A percentile compares a stretch with the other conserved stretches of the same genome.
phyloP scores from a whole-genome alignment of 768 basidiomycete species.

The Phanerochaete carnosa region DNA sequence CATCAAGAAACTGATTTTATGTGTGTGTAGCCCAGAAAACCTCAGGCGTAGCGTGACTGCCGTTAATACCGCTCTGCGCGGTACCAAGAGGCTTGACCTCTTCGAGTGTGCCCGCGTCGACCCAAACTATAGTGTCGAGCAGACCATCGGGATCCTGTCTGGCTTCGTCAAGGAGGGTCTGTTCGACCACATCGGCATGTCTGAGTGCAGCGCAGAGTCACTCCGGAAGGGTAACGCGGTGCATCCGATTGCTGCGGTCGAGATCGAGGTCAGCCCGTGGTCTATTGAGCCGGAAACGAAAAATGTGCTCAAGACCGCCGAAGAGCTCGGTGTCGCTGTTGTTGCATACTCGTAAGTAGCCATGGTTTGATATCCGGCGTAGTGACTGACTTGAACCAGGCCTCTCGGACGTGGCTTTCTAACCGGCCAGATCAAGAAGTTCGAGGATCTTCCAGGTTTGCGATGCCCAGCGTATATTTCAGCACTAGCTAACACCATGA shows the following conservation, averaged over 20 bases:
- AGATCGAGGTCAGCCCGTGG: too few relatives aligned
- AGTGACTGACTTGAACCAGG: slow-evolving; percentile 24
- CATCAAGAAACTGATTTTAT: too few relatives aligned
- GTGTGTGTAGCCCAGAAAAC: too few relatives aligned
- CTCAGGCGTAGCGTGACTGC: too few relatives aligned
- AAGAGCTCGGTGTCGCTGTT: slow-evolving; percentile 54
- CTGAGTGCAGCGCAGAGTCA: slow-evolving; percentile 50
- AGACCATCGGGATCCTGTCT: slow-evolving; percentile 37
- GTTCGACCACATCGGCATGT: slow-evolving; percentile 57
- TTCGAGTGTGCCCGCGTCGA: slow-evolving; percentile 54
- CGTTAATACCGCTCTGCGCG: too few relatives aligned
- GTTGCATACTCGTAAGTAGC: slow-evolving; percentile 51
- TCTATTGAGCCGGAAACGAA: slow-evolving; percentile 51
- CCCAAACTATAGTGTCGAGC: slow-evolving; percentile 40
- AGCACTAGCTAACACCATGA: neutral
- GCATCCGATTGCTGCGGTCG: slow-evolving; percentile 51
- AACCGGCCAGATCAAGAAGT: slow-evolving; percentile 44
- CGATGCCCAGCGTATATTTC: neutral
- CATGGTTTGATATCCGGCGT: neutral
- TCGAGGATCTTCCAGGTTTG: slow-evolving; percentile 3
- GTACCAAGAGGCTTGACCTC: too few relatives aligned
- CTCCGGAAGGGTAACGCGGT: slow-evolving; percentile 40
- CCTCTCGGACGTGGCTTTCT: slow-evolving; percentile 54
- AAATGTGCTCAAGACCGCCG: slow-evolving; percentile 50
- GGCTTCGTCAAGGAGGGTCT: slow-evolving; percentile 50